Conservation (phyloP, 805 yeast genomes). For the Suhomyces canberraensis region DNA sequence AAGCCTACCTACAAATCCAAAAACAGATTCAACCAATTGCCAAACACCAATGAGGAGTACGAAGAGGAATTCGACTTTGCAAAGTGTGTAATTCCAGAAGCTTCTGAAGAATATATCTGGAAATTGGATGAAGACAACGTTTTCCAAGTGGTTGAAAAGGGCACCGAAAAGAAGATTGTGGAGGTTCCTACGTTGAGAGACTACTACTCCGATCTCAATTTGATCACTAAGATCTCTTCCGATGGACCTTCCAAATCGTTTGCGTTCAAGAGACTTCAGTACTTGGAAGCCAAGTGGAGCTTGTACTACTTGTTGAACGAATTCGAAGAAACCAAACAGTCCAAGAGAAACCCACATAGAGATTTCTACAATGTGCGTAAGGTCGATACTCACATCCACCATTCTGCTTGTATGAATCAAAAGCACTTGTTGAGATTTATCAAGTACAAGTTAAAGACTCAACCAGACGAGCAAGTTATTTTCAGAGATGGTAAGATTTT, state of each 20-base stretch:
- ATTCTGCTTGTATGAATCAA: slow-evolving; percentile 98
- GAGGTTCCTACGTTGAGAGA: slow-evolving; percentile 82
- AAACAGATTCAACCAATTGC: slow-evolving; percentile 47
- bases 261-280: slow-evolving; percentile 90
- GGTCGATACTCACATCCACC: slow-evolving; percentile 98
- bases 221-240: slow-evolving; percentile 67
- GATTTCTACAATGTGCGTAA: slow-evolving; percentile 96
- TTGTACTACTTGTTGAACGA: slow-evolving; percentile 84
- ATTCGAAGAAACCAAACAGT: slow-evolving; percentile 85
- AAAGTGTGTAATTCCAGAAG: slow-evolving; percentile 54
- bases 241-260: slow-evolving; percentile 97
- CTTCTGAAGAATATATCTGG: slow-evolving; percentile 39
- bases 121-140: slow-evolving; percentile 61
- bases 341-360: slow-evolving; percentile 92
- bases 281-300: slow-evolving; percentile 95
- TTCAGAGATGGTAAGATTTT: slow-evolving; percentile 88
- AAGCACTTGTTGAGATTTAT: slow-evolving; percentile 92
- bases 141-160: slow-evolving; percentile 53
- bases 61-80: slow-evolving; percentile 58
- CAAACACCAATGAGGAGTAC: slow-evolving; percentile 25
- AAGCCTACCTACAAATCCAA: slow-evolving; percentile 74
- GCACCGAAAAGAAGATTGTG: slow-evolving; percentile 37
- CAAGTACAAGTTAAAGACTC: slow-evolving; percentile 86
- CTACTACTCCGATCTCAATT: slow-evolving; percentile 79
- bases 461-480: slow-evolving; percentile 85